phyloP scores from a whole-genome alignment of 2,329 filamentous ascomycete species.

The Nectriaceae sp. region DNA sequence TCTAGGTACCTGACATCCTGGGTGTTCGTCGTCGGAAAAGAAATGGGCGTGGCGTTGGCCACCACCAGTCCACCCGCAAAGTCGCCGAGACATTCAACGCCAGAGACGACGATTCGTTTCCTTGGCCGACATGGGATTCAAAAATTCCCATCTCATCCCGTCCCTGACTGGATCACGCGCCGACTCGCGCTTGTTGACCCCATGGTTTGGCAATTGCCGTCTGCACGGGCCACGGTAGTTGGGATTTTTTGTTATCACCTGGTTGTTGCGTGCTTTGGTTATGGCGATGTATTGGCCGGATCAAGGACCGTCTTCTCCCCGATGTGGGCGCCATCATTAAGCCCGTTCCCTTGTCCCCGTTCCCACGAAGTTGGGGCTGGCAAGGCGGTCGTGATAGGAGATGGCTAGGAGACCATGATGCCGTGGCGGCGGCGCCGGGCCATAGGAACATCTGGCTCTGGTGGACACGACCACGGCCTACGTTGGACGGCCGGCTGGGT shows the following conservation, averaged over 20 bases:
- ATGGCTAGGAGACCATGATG: conserved; percentile 16
- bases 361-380: neutral
- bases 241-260: neutral
- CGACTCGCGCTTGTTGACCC: conserved; percentile 11
- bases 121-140: conserved; percentile 21
- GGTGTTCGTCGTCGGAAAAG: conserved; percentile 14
- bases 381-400: neutral
- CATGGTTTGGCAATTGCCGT: conserved; percentile 15
- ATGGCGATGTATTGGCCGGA: no score
- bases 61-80: conserved; percentile 24
- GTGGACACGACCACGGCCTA: conserved; percentile 5
- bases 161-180: conserved; percentile 13
- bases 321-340: no score
- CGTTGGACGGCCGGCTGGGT: conserved; percentile 14
- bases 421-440: conserved; percentile 25
- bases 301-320: no score
- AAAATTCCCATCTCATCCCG: conserved; percentile 23
- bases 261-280: no score
- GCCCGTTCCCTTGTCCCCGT: neutral
- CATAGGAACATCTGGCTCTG: no score
- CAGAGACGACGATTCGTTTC: conserved; percentile 5
- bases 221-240: conserved; percentile 13
- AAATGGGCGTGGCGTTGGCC: conserved; percentile 20
- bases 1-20: conserved; percentile 3
- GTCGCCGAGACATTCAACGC: conserved; percentile 28